Evolutionary conservation across 73 alveolate genomes (phyloP), one percentile per base, ranked within the genome.

Genomic region (Stentor roeselii): DNA sequence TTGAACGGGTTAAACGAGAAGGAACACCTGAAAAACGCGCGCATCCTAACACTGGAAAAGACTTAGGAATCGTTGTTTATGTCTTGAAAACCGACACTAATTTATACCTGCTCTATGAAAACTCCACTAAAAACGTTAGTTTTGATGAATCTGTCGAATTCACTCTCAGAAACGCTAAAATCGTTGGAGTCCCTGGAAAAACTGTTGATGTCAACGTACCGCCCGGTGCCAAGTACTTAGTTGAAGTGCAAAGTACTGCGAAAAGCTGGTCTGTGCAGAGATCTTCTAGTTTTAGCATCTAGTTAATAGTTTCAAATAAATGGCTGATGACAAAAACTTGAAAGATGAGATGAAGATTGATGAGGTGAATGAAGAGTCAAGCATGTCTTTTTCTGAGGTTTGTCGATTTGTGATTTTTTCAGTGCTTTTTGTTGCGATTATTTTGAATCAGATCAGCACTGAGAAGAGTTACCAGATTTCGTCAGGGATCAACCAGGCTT

Each of bases 361-460:
- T 11, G 67, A 50, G 21, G 67, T 21, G 6, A 21, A 50, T 50
- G 67, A 11, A 21, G 67, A 50, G 21, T 50, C 67, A 50, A 21
- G 21, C 21, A 67, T 67, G 80, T 27, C 50, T 21, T 11, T 67
- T 32, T 21, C 41, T 32, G 80, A 67, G 34, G 37, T 67, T 32
- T 21, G n/a, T 32, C 37, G 80, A 11, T 67, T 67, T 67, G 34
- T 67, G 1, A 67, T 67, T 21, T 67, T 67, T 32, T 21, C 80
- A 1, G 80, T 67, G 3, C 41, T 67, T 21, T 67, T 67, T 67
- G 80, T 67, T 27, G 80, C 37, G 27, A 32, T 67, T 30, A 67
- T 67, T 32, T 67, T 67, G 34, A 67, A 67, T 34, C 80, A 67
- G 41, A 32, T 67, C n/a, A 67, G 37, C 11, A 67, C 80, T 1